These are phyloP conservation scores for Emergomyces africanus DNA, from an alignment of 2,329 filamentous ascomycete species.

Conservation along the genomic window DNA sequence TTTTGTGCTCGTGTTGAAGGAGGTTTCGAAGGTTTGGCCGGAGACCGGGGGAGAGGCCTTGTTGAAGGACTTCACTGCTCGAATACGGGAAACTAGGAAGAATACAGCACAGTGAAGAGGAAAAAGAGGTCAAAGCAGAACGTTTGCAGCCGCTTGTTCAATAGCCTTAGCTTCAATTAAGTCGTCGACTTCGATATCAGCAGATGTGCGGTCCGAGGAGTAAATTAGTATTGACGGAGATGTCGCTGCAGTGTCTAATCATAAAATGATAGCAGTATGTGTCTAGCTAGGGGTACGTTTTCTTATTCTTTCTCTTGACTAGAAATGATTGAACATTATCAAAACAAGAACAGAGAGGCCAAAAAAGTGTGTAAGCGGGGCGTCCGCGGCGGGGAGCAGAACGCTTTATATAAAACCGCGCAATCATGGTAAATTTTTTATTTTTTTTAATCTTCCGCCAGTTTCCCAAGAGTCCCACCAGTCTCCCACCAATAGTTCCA, in stretches of 20 bases:
- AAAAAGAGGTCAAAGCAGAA: not conserved
- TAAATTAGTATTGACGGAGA: too few species aligned
- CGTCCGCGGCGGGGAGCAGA: not conserved
- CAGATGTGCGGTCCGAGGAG: not conserved
- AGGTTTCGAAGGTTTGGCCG: not conserved
- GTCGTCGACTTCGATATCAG: not conserved
- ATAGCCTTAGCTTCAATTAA: not conserved
- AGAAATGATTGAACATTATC: not conserved
- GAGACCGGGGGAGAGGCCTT: constrained; percentile 1
- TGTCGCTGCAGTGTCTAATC: too few species aligned
- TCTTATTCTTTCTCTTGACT: not conserved
- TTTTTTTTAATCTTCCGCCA: too few species aligned
- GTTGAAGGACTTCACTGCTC: constrained; percentile 3
- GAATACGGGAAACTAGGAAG: not conserved
- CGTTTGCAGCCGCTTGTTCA: not conserved
- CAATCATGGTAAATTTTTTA: too few species aligned
- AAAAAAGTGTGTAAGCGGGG: not conserved
- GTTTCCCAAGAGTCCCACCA: not conserved
- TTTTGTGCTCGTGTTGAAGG: constrained; percentile 1
- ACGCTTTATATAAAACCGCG: not conserved
- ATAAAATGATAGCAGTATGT: too few species aligned
- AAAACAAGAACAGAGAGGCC: not conserved
- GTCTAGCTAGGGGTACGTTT: not conserved
- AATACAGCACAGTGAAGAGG: too few species aligned
- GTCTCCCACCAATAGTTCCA: not conserved